These are phyloP conservation scores for Trichosporon sp. DNA, from an alignment of 1,284 basidiomycete genomes.

Conservation along the genomic window DNA sequence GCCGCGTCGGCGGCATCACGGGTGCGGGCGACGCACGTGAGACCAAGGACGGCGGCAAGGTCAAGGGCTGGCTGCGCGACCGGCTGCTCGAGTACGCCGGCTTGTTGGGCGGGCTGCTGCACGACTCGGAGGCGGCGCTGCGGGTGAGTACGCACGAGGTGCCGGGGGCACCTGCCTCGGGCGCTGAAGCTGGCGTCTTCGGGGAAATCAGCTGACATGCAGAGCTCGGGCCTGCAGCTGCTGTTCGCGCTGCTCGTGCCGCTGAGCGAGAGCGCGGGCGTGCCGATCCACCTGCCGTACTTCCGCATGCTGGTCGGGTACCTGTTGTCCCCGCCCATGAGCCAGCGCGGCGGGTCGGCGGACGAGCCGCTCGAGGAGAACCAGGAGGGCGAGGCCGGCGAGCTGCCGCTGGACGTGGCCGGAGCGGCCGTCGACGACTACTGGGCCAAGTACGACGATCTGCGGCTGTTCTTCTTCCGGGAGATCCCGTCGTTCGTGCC, in stretches of 20 bases:
- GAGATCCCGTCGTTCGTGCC: slow-evolving; percentile 58
- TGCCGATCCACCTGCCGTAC: slow-evolving; percentile 36
- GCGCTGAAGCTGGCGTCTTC: neutral
- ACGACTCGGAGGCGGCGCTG: slow-evolving; percentile 65
- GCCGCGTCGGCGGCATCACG: slow-evolving; percentile 54
- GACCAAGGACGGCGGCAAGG: slow-evolving; percentile 53
- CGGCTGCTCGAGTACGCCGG: slow-evolving; percentile 63
- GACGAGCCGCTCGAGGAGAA: slow-evolving; percentile 10
- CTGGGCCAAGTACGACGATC: slow-evolving; percentile 59
- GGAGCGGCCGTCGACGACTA: slow-evolving; percentile 45
- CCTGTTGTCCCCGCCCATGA: slow-evolving; percentile 36
- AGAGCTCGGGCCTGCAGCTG: slow-evolving; percentile 72
- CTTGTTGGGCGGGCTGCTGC: slow-evolving; percentile 63
- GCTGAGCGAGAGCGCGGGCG: slow-evolving; percentile 63
- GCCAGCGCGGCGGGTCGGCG: slow-evolving; percentile 34
- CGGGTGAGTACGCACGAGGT: slow-evolving; percentile 52
- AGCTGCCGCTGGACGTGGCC: slow-evolving; percentile 64
- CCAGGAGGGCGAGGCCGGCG: slow-evolving; percentile 42
- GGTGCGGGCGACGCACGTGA: slow-evolving; percentile 14
- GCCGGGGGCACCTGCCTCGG: neutral
- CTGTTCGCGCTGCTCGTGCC: slow-evolving; percentile 75
- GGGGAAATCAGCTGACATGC: slow-evolving; percentile 3
- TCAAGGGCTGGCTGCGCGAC: slow-evolving; percentile 71
- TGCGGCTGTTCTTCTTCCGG: slow-evolving; percentile 88
- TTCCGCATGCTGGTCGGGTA: slow-evolving; percentile 40